Evolutionary conservation across 441 rosid genomes (phyloP).

Genomic region (Aquilaria agallochum): DNA sequence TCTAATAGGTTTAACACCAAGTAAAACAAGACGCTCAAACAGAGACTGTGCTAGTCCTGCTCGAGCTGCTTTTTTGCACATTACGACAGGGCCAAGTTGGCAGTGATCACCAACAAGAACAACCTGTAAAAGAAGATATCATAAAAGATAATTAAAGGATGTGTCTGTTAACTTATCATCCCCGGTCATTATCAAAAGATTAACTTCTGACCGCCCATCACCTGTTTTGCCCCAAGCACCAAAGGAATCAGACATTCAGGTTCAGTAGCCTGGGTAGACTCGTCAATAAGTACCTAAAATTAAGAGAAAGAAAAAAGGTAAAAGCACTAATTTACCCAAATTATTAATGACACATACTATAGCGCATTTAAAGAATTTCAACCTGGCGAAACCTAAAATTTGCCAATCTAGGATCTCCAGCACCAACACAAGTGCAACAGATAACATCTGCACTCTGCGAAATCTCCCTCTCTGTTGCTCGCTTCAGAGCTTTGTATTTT

Average conservation of each 20-base stretch:
- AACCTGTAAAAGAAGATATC: conserved; percentile 41
- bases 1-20: conserved; percentile 98
- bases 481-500: conserved; percentile 92
- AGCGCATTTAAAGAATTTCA: conserved; percentile 11
- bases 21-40: conserved; percentile 95
- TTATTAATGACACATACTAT: not conserved
- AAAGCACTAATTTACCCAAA: conserved; percentile 13
- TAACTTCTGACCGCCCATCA: conserved; percentile 15
- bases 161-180: not conserved
- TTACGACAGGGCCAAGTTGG: conserved; percentile 99
- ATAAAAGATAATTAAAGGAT: conserved; percentile 13
- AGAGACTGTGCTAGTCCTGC: conserved; percentile 99
- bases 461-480: conserved; percentile 96
- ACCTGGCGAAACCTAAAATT: conserved; percentile 99
- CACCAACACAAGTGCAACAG: conserved; percentile 99
- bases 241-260: conserved; percentile 99
- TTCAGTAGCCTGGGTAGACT: conserved; percentile 99
- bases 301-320: conserved; percentile 11
- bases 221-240: conserved; percentile 99
- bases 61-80: conserved; percentile 99
- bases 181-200: too few relatives aligned
- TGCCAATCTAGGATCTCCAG: conserved; percentile 95
- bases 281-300: conserved; percentile 94
- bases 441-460: conserved; percentile 99
- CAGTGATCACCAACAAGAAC: conserved; percentile 99